A percentile compares a stretch with the other conserved stretches of the same genome.
phyloP scores from a whole-genome alignment of 2,329 filamentous ascomycete genomes.

The Hymenoscyphus repandus region DNA sequence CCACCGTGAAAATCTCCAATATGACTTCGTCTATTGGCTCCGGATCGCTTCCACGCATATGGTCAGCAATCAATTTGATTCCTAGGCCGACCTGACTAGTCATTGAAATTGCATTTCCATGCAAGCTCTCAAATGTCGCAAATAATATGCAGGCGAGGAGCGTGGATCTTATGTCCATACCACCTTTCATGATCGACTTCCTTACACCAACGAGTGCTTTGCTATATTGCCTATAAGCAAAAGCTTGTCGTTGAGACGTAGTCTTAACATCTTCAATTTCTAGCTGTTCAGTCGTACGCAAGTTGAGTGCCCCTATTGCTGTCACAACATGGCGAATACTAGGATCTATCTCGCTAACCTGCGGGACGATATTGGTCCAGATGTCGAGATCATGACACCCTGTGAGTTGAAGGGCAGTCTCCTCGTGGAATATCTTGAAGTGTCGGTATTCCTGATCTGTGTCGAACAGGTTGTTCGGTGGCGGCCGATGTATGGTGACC shows the following conservation, averaged over 20 bases:
- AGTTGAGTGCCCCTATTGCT: slow-evolving; percentile 13
- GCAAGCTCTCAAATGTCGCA: slow-evolving; percentile 8
- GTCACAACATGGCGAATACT: slow-evolving; percentile 13
- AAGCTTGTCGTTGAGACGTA: neutral
- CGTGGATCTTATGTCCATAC: neutral
- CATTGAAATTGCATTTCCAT: slow-evolving; percentile 1
- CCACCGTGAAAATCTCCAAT: slow-evolving; percentile 1
- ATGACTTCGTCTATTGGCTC: slow-evolving; percentile 2
- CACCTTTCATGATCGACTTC: neutral
- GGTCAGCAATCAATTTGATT: slow-evolving; percentile 3
- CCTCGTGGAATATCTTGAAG: slow-evolving; percentile 15
- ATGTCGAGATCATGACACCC: slow-evolving; percentile 8
- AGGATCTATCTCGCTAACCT: slow-evolving; percentile 11
- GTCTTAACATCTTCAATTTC: neutral
- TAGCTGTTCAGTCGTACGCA: neutral
- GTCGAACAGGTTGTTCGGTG: neutral
- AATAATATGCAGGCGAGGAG: slow-evolving; percentile 12
- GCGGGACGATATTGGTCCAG: slow-evolving; percentile 13
- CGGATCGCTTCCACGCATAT: neutral
- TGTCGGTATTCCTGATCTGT: slow-evolving; percentile 13
- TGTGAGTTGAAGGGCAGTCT: slow-evolving; percentile 11
- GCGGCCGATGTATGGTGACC: neutral
- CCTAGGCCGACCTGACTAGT: neutral
- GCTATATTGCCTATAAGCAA: slow-evolving; percentile 8
- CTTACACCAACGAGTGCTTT: slow-evolving; percentile 1